Evolutionary conservation across 2,329 filamentous ascomycete species (phyloP).

Genomic region (Delphinella strobiligena): DNA sequence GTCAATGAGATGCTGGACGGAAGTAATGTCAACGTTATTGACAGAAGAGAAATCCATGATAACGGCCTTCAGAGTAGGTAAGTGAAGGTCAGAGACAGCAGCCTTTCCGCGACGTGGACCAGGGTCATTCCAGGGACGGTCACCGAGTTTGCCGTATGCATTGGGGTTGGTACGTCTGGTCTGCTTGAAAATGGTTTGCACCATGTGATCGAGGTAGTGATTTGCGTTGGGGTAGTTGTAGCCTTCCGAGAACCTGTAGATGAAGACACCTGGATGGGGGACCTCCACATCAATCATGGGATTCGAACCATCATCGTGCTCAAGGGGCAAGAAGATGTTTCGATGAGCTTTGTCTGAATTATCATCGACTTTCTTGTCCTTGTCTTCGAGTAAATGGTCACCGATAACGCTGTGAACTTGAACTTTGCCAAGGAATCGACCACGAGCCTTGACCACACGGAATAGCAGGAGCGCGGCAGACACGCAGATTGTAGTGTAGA

Average conservation of each 20-base stretch:
- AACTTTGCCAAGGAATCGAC: slow-evolving; percentile 72
- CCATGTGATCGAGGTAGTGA: slow-evolving; percentile 64
- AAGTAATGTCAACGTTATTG: slow-evolving; percentile 88
- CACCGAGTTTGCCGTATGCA: slow-evolving; percentile 45
- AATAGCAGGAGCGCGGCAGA: slow-evolving; percentile 71
- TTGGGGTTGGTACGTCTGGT: slow-evolving; percentile 67
- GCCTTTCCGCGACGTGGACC: slow-evolving; percentile 46
- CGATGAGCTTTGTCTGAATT: slow-evolving; percentile 40
- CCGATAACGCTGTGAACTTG: slow-evolving; percentile 74
- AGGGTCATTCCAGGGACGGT: slow-evolving; percentile 92
- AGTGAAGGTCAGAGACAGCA: slow-evolving; percentile 32
- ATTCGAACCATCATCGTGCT: slow-evolving; percentile 83
- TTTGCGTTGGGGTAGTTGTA: slow-evolving; percentile 95
- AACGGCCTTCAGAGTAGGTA: slow-evolving; percentile 71
- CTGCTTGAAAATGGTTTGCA: slow-evolving; percentile 34
- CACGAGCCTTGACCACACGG: slow-evolving; percentile 70
- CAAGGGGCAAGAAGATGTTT: slow-evolving; percentile 76
- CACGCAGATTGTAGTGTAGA: slow-evolving; percentile 72
- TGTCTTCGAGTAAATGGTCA: slow-evolving; percentile 50
- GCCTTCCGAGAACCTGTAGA: slow-evolving; percentile 87
- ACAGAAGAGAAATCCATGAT: slow-evolving; percentile 90
- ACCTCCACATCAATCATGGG: slow-evolving; percentile 66
- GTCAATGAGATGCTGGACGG: slow-evolving; percentile 83
- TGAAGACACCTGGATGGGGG: slow-evolving; percentile 86
- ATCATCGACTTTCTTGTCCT: slow-evolving; percentile 8